Evolutionary conservation across 306 rosid genomes (phyloP), one percentile per base, ranked within the genome.

Genomic region (Vicia villosa): DNA sequence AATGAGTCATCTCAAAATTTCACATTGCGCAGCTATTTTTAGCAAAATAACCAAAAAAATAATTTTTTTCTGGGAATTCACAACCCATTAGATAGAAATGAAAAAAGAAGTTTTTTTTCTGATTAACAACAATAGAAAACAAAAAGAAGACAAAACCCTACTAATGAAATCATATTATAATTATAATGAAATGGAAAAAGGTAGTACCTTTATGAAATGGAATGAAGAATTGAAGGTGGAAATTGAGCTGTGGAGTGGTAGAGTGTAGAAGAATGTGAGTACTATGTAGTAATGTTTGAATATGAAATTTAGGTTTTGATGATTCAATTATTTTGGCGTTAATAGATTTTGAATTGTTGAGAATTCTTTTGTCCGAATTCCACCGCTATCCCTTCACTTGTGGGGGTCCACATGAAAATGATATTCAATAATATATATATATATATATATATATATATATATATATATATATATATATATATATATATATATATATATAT

Each of bases 341-440:
- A 54, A n/a, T 7, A 17, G 9, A 10, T 4, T 59, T 68, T 34
- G 11, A 69, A 52, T 55, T 66, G 49, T 87, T 84, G 74, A 74
- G 69, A 84, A 81, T 16, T 81, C 87, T 77, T 83, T 76, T 21
- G 8, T 34, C 10, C 10, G 77, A 80, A 87, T 89, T 75, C 90
- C 91, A 37, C 97, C 97, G 94, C 95, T 83, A 78, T 91, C 91
- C 96, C 40, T 69, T 19, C n/a, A n/a, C 43, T 1, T 15, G 13
- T 20, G n/a, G 40, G 50, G 61, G 55, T 59, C 79, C 45, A 12
- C 57, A 28, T 0, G 38, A 28, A 14, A 56, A 56, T 56, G 34
- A 22, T 32, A 54, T 22, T 54, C 16, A 22, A 54, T 22, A n/a
- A n/a, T n/a, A n/a, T n/a, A n/a, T n/a, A n/a, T n/a, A n/a, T n/a